Percentiles rank a stretch among this genome's conserved stretches.
These are phyloP conservation scores for Colletotrichum scovillei DNA, from an alignment of 2,329 filamentous ascomycete genomes.

Conservation along the genomic window DNA sequence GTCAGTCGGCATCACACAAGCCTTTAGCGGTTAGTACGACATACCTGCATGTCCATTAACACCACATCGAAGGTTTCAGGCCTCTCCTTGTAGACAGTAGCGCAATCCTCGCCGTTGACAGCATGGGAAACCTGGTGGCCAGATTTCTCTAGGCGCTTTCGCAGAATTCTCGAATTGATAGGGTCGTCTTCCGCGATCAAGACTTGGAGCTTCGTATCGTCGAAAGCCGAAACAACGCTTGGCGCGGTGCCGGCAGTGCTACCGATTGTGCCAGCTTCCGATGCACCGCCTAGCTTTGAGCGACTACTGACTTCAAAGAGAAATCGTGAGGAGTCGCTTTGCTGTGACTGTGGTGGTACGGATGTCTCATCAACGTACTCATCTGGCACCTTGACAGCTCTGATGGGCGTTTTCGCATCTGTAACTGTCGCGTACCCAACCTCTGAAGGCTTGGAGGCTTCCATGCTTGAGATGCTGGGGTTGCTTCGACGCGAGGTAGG, in stretches of 20 bases:
- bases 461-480: conserved; percentile 32
- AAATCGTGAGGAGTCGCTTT: conserved; percentile 46
- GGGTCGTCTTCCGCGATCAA: conserved; percentile 90
- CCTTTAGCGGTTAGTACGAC: conserved; percentile 40
- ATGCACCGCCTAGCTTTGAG: conserved; percentile 18
- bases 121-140: conserved; percentile 80
- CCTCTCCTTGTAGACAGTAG: conserved; percentile 73
- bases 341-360: conserved; percentile 43
- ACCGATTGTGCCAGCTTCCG: conserved; percentile 8
- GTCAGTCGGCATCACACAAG: not conserved
- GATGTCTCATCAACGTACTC: conserved; percentile 52
- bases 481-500: conserved; percentile 21
- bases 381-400: conserved; percentile 60
- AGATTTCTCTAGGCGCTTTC: conserved; percentile 81
- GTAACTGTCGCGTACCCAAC: conserved; percentile 52
- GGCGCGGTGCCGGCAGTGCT: conserved; percentile 16
- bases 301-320: conserved; percentile 50
- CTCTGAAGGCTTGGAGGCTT: conserved; percentile 41
- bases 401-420: conserved; percentile 58
- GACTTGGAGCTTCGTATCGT: conserved; percentile 65
- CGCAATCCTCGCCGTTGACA: conserved; percentile 87
- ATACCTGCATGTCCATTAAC: conserved; percentile 92
- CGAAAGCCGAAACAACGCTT: conserved; percentile 10
- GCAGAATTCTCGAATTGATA: conserved; percentile 84
- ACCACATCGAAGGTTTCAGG: conserved; percentile 78